Percentiles rank a stretch among this genome's conserved stretches.
Evolutionary conservation across 805 yeast species (phyloP).

Genomic region (Yarrowia sp.): DNA sequence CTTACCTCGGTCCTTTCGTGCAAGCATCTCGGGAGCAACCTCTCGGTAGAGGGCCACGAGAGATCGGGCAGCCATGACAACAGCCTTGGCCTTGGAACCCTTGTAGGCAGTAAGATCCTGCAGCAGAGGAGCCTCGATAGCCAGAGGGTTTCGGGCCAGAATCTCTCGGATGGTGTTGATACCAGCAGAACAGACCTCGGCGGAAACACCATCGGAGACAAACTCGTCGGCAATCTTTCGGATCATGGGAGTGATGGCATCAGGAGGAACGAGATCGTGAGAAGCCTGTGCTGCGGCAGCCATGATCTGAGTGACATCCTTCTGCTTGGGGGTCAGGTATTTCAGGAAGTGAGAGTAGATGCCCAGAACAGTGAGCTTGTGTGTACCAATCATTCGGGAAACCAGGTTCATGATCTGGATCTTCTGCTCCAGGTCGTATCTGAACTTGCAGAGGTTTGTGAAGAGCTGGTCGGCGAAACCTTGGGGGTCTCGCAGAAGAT

Average conservation of each 20-base stretch:
- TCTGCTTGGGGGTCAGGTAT: slow-evolving; percentile 91
- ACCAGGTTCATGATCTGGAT: slow-evolving; percentile 85
- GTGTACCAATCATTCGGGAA: slow-evolving; percentile 91
- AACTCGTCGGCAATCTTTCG: slow-evolving; percentile 96
- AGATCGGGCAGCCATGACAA: slow-evolving; percentile 91
- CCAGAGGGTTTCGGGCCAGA: slow-evolving; percentile 89
- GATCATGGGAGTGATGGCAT: slow-evolving; percentile 76
- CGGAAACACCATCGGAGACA: slow-evolving; percentile 97
- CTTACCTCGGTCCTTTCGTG: slow-evolving; percentile 91
- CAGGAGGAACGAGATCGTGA: slow-evolving; percentile 98
- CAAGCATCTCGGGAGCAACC: slow-evolving; percentile 94
- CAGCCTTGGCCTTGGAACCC: slow-evolving; percentile 93
- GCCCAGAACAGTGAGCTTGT: slow-evolving; percentile 88
- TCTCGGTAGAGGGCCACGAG: slow-evolving; percentile 87
- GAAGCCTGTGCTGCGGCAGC: slow-evolving; percentile 97
- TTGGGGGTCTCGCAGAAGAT: slow-evolving; percentile 93
- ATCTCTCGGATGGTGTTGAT: slow-evolving; percentile 94
- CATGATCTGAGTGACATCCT: slow-evolving; percentile 92
- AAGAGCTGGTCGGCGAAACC: slow-evolving; percentile 92
- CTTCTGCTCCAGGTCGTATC: slow-evolving; percentile 84
- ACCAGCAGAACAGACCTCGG: slow-evolving; percentile 98
- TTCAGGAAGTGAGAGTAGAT: slow-evolving; percentile 87
- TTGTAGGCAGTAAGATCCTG: slow-evolving; percentile 91
- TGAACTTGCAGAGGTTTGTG: slow-evolving; percentile 73
- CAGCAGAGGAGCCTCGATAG: slow-evolving; percentile 84